Evolutionary conservation across 129 eudicot genomes (phyloP).

Genomic region (Flaveria sonorensis): DNA sequence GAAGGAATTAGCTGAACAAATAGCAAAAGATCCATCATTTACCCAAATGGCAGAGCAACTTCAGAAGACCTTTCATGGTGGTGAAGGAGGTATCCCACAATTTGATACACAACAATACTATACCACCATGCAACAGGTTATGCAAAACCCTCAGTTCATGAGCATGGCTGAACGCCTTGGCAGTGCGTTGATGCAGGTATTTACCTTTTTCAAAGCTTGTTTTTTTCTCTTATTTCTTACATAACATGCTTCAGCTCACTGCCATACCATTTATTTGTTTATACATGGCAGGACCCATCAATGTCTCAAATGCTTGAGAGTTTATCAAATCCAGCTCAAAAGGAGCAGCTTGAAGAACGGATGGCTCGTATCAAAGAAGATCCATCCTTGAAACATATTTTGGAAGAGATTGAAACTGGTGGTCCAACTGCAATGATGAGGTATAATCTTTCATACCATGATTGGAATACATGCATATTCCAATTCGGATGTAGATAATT

Average conservation of each 20-base stretch:
- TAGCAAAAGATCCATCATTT: conserved; percentile 94
- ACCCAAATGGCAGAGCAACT: conserved; percentile 96
- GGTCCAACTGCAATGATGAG: conserved; percentile 99
- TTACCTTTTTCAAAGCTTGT: background rate
- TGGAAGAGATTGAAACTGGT: conserved; percentile 90
- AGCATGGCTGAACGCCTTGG: conserved; percentile 96
- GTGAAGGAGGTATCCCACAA: conserved; percentile 53
- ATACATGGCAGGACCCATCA: conserved; percentile 71
- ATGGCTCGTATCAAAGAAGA: conserved; percentile 88
- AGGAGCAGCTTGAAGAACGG: conserved; percentile 85
- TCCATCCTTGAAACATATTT: conserved; percentile 85
- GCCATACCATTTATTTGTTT: conserved; percentile 16
- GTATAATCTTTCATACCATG: conserved; percentile 37
- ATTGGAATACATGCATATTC: background rate
- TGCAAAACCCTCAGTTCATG: conserved; percentile 98
- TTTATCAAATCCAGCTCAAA: conserved; percentile 73
- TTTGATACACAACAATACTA: conserved; percentile 84
- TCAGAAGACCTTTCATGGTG: conserved; percentile 80
- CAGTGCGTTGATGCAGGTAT: conserved; percentile 84
- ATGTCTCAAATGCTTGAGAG: conserved; percentile 91
- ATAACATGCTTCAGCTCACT: background rate
- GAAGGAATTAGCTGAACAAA: conserved; percentile 90
- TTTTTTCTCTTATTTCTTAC: conserved; percentile 16
- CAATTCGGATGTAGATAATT: conserved; percentile 16
- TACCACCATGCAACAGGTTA: conserved; percentile 92